Evolutionary conservation across 1,284 basidiomycete genomes (phyloP), one percentile per base, ranked within the genome.

Genomic region (Coniophora puteana): DNA sequence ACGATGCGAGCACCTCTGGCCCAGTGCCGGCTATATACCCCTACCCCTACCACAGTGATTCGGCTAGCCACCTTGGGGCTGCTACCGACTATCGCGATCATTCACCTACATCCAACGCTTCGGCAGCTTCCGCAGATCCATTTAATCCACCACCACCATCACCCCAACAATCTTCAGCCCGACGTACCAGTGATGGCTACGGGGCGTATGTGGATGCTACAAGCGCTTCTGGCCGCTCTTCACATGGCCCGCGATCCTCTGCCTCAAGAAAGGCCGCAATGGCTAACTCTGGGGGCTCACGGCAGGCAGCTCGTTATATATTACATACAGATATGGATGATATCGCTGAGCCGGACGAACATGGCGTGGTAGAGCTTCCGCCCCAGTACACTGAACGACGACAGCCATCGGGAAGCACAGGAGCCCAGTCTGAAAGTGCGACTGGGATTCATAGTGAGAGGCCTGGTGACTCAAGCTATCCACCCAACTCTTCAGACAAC

Each of bases 311-410:
- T 22, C 72, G 80, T 32, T 83, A 78, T 57, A 70, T 89, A 44
- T 46, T 88, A 8, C 86, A 89, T 52, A 84, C 80, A 1, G 86
- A 89, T 55, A 72, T 74, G 8, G 83, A 83, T 43, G 78, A 81
- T 46, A 57, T 53, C 13, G 42, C 68, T 14, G 58, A 62, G 22
- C 67, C 67, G n/a, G 68, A 69, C 31, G 67, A 67, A 26, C 65
- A 75, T 14, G 83, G 74, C 8, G 62, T 86, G 17, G 69, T 89
- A 13, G 87, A 89, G 58, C 68, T 88, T 5, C 86, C 86, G 13
- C 87, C 87, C 14, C 78, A 80, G 59, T 89, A 89, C 54, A 71
- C 71, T 34, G 81, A 75, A 50, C 65, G 71, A 38, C 69, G 70
- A 24, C 52, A 54, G 31, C 61, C 64, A n/a, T n/a, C n/a, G n/a